Evolutionary conservation across 257 asterid species (phyloP).

Genomic region (Nicotiana undulata): DNA sequence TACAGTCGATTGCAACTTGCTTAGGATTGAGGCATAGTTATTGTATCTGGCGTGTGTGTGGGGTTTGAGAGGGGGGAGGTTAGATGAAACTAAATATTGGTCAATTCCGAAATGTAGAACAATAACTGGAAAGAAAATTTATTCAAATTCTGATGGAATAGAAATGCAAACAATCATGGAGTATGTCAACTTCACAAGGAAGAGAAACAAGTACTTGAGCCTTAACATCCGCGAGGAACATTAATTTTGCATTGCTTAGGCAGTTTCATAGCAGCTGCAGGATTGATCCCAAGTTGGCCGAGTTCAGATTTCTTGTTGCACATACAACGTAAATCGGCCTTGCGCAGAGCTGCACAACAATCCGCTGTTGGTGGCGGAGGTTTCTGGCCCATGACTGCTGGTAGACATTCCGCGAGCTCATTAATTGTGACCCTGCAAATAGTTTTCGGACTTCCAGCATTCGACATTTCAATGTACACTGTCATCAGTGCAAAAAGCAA

Average conservation of each 20-base stretch:
- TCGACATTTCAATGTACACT: neutral
- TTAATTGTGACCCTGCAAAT: slow-evolving; percentile 39
- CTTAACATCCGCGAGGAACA: slow-evolving; percentile 27
- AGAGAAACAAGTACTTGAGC: neutral
- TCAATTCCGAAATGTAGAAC: neutral
- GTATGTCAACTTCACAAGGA: neutral
- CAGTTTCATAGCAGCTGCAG: slow-evolving; percentile 36
- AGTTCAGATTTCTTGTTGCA: slow-evolving; percentile 34
- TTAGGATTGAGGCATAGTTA: neutral
- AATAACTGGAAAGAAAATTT: neutral
- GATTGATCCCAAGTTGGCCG: slow-evolving; percentile 22
- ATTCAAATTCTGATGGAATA: neutral
- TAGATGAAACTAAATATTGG: neutral
- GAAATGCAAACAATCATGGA: neutral
- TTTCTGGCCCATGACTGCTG: slow-evolving; percentile 36
- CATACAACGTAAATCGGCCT: slow-evolving; percentile 34
- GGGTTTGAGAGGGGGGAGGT: neutral
- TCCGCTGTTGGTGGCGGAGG: slow-evolving; percentile 31
- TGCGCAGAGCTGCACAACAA: slow-evolving; percentile 34
- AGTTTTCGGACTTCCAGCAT: slow-evolving; percentile 9
- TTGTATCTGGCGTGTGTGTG: neutral
- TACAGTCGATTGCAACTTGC: neutral
- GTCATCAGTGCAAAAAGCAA: neutral
- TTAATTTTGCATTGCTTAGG: slow-evolving; percentile 29
- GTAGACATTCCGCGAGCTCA: slow-evolving; percentile 40